A percentile compares a stretch with the other conserved stretches of the same genome.
Evolutionary conservation across 1,284 basidiomycete species (phyloP).

Genomic region (Ceratobasidium sp.): DNA sequence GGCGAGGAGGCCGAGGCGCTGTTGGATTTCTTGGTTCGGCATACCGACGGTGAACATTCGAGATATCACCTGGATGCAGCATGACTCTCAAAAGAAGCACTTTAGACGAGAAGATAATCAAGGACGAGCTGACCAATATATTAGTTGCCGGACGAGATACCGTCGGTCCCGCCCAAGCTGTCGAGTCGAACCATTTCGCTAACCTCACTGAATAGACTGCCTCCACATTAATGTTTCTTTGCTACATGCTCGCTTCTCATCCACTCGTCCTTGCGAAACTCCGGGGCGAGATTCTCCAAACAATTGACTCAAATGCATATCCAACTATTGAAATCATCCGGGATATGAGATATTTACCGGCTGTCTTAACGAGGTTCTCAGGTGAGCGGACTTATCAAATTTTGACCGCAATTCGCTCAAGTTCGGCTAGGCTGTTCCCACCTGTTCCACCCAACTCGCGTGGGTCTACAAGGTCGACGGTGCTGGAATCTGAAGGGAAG

Average conservation of each 20-base stretch:
- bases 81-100: too few relatives aligned
- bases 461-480: not conserved
- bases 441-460: slow-evolving; percentile 51
- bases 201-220: slow-evolving; percentile 53
- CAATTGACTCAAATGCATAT: slow-evolving; percentile 56
- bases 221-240: slow-evolving; percentile 58
- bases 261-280: slow-evolving; percentile 57
- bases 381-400: not conserved
- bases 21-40: slow-evolving; percentile 60
- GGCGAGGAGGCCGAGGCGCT: slow-evolving; percentile 61
- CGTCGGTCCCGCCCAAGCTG: slow-evolving; percentile 52
- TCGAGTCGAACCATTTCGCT: not conserved
- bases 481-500: slow-evolving; percentile 44
- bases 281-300: slow-evolving; percentile 61
- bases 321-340: slow-evolving; percentile 64
- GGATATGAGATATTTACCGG: slow-evolving; percentile 64
- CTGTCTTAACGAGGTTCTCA: slow-evolving; percentile 59
- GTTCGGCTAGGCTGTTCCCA: slow-evolving; percentile 58
- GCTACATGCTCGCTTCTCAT: slow-evolving; percentile 64
- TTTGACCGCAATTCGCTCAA: not conserved
- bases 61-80: not conserved
- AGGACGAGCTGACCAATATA: slow-evolving; percentile 74
- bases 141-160: slow-evolving; percentile 77
- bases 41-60: slow-evolving; percentile 35
- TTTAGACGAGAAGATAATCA: slow-evolving; percentile 55